Evolutionary conservation across 495 filamentous ascomycete genomes (phyloP), one percentile per base, ranked within the genome.

Genomic region (Lophiostoma macrostomum): DNA sequence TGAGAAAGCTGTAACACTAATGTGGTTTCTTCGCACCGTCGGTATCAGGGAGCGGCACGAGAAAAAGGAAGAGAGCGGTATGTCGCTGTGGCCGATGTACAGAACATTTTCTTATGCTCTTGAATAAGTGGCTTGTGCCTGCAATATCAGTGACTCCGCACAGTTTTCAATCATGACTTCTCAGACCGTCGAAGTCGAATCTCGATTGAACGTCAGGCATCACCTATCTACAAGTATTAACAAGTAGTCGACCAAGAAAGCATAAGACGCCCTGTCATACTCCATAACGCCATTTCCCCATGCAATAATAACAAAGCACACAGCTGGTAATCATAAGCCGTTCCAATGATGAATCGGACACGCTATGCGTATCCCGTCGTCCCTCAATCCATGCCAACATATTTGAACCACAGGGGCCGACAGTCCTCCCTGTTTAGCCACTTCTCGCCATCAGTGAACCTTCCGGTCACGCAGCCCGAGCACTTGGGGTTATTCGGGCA

Each of bases 401-500:
- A 89, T 72, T 95, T 90, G 76, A 99, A 99, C 83, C 94, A 99
- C 67, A 88, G 90, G 24, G 91, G 88, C 45, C 94, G 78, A 72
- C 94, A 99, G 70, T 99, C 94, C 65, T 99, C 94, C 67, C 85
- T 85, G 58, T 87, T 77, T 20, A 99, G 73, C 70, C 78, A 95
- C 24, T 77, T 69, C 56, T 88, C 90, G 58, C 94, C 94, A 58
- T 93, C 89, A 37, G 87, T 95, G 61, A 95, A 86, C 27, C 84
- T 76, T 31, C 91, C 94, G 0, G 88, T 81, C 11, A 81, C 77
- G 67, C 94, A 99, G 57, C 90, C 90, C 52, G 79, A 83, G 67
- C 94, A 99, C 69, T 97, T 96, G 25, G 89, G 88, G 16, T 86
- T 91, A 71, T 93, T 95, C 48, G 94, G 94, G 69, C 94, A 99